Evolutionary conservation across 78 protist species (phyloP).

Genomic region (Pigoraptor vietnamica): DNA sequence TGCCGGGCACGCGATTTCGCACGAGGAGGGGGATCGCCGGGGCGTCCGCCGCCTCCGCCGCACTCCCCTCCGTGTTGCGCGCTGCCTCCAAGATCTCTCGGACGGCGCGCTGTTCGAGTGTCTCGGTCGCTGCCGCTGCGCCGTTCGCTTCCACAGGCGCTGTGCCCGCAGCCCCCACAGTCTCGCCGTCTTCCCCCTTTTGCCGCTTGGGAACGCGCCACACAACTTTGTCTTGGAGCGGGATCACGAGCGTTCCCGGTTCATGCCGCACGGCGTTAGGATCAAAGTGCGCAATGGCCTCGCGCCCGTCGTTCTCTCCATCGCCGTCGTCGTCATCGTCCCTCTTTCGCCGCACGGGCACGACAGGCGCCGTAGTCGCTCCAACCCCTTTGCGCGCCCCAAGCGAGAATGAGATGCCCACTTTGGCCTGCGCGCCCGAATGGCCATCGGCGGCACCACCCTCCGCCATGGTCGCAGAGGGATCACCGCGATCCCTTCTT

Average conservation of each 20-base stretch:
- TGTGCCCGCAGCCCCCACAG: background rate
- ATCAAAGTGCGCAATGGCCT: background rate
- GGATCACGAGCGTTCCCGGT: background rate
- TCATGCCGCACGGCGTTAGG: background rate
- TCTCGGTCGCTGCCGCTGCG: background rate
- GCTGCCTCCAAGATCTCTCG: background rate
- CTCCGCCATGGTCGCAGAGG: too few relatives aligned
- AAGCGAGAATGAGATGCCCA: too few relatives aligned
- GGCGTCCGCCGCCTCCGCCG: background rate
- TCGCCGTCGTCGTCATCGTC: background rate
- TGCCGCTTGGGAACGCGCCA: background rate
- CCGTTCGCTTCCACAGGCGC: background rate
- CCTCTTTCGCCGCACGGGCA: background rate
- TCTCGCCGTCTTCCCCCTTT: background rate
- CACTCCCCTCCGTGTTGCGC: background rate
- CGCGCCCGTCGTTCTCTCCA: background rate
- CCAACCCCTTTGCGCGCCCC: too few relatives aligned
- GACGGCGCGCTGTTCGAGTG: background rate
- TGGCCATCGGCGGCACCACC: too few relatives aligned
- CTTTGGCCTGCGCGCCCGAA: too few relatives aligned
- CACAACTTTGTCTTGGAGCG: background rate
- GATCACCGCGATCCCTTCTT: too few relatives aligned
- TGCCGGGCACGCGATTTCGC: conserved; percentile 27
- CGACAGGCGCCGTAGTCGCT: too few relatives aligned
- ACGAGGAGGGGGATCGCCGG: background rate